phyloP scores from a whole-genome alignment of 2,329 filamentous ascomycete genomes.

The Calycina herbarum region DNA sequence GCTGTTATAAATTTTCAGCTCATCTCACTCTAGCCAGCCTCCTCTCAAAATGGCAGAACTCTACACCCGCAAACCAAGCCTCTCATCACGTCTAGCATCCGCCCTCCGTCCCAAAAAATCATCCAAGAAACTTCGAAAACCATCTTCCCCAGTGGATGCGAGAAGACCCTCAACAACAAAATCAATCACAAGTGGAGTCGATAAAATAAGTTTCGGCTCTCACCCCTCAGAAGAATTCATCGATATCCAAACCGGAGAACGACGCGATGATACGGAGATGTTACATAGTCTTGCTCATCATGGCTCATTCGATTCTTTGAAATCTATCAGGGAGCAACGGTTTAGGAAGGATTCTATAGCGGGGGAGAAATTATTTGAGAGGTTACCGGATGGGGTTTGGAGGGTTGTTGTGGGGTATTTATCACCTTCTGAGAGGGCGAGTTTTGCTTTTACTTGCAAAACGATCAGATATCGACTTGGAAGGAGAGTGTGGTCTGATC shows the following conservation, averaged over 20 bases:
- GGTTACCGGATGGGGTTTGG: conserved; percentile 49
- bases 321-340: conserved; percentile 11
- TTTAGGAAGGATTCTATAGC: conserved; percentile 22
- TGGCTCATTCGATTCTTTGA: conserved; percentile 32
- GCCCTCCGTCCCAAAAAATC: background rate
- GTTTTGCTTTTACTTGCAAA: conserved; percentile 50
- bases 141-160: background rate
- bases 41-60: background rate
- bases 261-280: conserved; percentile 35
- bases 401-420: conserved; percentile 43
- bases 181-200: background rate
- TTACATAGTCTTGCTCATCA: conserved; percentile 35
- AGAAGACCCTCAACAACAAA: background rate
- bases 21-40: background rate
- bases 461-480: conserved; percentile 47
- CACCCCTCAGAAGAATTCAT: background rate
- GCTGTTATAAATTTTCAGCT: background rate
- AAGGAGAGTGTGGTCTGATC: conserved; percentile 40
- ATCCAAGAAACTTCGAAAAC: background rate
- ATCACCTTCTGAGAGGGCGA: conserved; percentile 47
- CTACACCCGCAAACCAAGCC: background rate
- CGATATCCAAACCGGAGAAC: conserved; percentile 37
- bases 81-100: background rate
- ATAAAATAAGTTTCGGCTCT: background rate
- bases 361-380: conserved; percentile 46